Evolutionary conservation across 768 basidiomycete species (phyloP), one percentile per base, ranked within the genome.

Genomic region (Lactarius indigo): DNA sequence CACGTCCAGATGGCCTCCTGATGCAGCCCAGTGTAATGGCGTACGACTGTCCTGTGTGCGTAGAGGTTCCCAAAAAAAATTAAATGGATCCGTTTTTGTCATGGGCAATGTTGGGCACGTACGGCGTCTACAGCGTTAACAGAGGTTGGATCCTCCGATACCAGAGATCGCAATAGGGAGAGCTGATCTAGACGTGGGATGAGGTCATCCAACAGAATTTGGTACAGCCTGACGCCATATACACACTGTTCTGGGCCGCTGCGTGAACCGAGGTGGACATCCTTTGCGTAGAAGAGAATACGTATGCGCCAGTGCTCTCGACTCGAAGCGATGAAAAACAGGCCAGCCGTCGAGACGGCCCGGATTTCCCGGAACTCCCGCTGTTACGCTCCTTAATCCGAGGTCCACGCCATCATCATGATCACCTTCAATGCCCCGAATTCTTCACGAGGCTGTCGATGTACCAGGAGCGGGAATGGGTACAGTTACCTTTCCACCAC

Each of bases 21-120:
- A 88, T 15, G 91, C 86, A 64, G 91, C 90, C 91, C 91, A 93
- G 72, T 94, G 92, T n/a, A 94, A 77, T 10, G 92, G 84, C 0
- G 92, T 91, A 39, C 92, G 82, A 44, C 82, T 87, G 74, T 94
- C 92, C 91, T 92, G 55, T 5, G 18, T 23, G 28, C 31, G 5
- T 31, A 44, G 15, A 42, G n/a, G 17, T 56, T 60, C 42, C 3
- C 56, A 52, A 5, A 58, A 5, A 58, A 17, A 37, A 54, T 35
- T 4, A 52, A 33, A 41, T 13, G 26, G 26, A 52, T n/a, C 4
- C 6, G 7, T 18, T 42, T 42, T 42, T 50, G 2, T 18, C 20
- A 33, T 57, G 31, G 12, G 8, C 8, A n/a, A 10, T 17, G 37
- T 33, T 57, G 26, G 15, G 1, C 20, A 66, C 79, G 60, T 77